phyloP scores from a whole-genome alignment of 1,139 yeast species.

The Pichia sp. region DNA sequence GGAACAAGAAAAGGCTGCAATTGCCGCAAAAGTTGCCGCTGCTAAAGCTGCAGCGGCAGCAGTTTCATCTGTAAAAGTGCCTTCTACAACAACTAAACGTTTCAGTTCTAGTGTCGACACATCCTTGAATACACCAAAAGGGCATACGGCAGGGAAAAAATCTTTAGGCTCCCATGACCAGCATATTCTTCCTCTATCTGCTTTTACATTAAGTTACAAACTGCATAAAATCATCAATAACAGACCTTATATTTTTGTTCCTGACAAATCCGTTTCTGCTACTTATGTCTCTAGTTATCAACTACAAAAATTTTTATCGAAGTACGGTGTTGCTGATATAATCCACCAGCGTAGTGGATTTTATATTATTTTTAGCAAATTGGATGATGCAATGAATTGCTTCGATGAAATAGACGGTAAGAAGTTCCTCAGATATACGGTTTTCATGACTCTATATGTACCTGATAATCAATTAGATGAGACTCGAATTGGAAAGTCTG shows the following conservation, averaged over 20 bases:
- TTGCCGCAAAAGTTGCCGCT: background rate
- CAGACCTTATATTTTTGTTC: constrained; percentile 50
- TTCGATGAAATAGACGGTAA: constrained; percentile 61
- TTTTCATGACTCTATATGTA: constrained; percentile 48
- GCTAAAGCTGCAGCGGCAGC: constrained; percentile 5
- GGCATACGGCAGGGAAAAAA: background rate
- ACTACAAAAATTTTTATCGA: constrained; percentile 43
- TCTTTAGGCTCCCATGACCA: constrained; percentile 20
- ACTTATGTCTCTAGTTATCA: constrained; percentile 46
- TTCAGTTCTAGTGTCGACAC: background rate
- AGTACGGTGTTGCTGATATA: constrained; percentile 60
- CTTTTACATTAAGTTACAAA: constrained; percentile 36
- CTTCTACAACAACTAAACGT: background rate
- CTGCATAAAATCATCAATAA: constrained; percentile 42
- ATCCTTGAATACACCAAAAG: constrained; percentile 2
- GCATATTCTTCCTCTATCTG: constrained; percentile 29
- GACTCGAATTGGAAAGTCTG: constrained; percentile 23
- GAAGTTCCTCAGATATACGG: constrained; percentile 39
- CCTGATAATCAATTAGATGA: constrained; percentile 23
- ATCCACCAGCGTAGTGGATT: constrained; percentile 59
- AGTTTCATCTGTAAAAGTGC: background rate
- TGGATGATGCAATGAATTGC: constrained; percentile 60
- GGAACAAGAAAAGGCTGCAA: constrained; percentile 7
- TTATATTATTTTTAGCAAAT: constrained; percentile 59
- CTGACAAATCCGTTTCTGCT: constrained; percentile 47